Percentiles rank a stretch among this genome's conserved stretches.
phyloP scores from a whole-genome alignment of 257 asterid genomes.

The Datura wrightii region DNA sequence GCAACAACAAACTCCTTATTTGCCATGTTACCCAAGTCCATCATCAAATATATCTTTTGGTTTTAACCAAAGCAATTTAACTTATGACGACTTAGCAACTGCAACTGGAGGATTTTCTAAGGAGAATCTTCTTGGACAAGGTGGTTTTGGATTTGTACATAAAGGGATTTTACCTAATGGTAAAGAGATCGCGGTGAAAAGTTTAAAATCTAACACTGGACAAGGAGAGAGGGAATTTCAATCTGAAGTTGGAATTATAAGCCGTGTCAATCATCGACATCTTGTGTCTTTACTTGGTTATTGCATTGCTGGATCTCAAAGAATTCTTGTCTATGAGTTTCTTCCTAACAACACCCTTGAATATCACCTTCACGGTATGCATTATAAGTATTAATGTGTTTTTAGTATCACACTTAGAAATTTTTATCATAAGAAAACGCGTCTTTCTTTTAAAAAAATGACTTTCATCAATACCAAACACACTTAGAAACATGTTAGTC shows the following conservation, averaged over 20 bases:
- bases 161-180: slow-evolving; percentile 37
- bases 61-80: slow-evolving; percentile 15
- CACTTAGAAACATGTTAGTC: not conserved
- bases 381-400: no score
- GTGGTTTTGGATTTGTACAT: slow-evolving; percentile 41
- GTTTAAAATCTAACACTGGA: slow-evolving; percentile 32
- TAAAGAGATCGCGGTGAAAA: slow-evolving; percentile 35
- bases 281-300: slow-evolving; percentile 28
- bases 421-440: no score
- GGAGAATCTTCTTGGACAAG: slow-evolving; percentile 35
- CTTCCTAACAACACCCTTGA: slow-evolving; percentile 22
- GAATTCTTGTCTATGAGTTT: slow-evolving; percentile 27
- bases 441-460: no score
- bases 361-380: slow-evolving; percentile 20
- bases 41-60: slow-evolving; percentile 1
- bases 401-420: no score
- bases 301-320: slow-evolving; percentile 22
- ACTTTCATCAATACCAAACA: not conserved
- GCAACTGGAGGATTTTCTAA: slow-evolving; percentile 31
- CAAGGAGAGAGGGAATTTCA: slow-evolving; percentile 40
- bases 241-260: slow-evolving; percentile 26
- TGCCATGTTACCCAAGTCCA: not conserved
- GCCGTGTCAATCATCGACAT: slow-evolving; percentile 24
- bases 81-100: slow-evolving; percentile 30
- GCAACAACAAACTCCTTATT: not conserved